Conservation (phyloP, 352 stramenopile genomes). For the Globisporangium takayamanum region DNA sequence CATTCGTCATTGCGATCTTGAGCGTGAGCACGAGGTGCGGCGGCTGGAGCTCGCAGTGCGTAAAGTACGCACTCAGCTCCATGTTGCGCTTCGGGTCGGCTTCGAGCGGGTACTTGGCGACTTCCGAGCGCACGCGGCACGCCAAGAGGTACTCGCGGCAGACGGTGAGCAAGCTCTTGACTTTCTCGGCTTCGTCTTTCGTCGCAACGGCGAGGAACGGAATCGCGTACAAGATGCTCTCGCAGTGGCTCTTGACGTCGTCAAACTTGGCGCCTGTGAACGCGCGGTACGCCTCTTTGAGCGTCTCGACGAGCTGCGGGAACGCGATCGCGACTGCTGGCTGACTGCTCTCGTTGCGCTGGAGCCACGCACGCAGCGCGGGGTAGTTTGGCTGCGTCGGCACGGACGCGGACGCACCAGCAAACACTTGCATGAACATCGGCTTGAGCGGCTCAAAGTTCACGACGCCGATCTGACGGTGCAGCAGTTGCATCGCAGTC, state of each 20-base stretch:
- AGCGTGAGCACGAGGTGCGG: constrained; percentile 97
- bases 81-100: constrained; percentile 88
- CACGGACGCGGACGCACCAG: constrained; percentile 70
- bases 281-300: constrained; percentile 94
- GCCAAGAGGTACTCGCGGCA: constrained; percentile 97
- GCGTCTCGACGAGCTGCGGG: constrained; percentile 84
- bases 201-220: constrained; percentile 93
- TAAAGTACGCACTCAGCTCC: constrained; percentile 98
- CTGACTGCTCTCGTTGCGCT: constrained; percentile 84
- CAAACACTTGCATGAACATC: constrained; percentile 83
- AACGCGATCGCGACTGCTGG: constrained; percentile 89
- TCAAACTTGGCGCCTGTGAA: constrained; percentile 98
- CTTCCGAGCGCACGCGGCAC: constrained; percentile 92
- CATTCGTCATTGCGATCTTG: constrained; percentile 98
- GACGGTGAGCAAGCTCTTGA: constrained; percentile 95
- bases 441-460: constrained; percentile 96
- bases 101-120: constrained; percentile 64
- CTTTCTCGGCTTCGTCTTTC: constrained; percentile 89
- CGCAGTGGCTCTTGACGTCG: constrained; percentile 92
- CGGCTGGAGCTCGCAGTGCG: constrained; percentile 98
- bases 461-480: constrained; percentile 98
- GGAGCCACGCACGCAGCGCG: constrained; percentile 71
- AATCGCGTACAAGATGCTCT: constrained; percentile 92
- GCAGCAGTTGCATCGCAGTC: constrained; percentile 96
- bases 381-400: constrained; percentile 79